A percentile compares a stretch with the other conserved stretches of the same genome.
Conservation (phyloP, 352 stramenopile genomes). For the Globisporangium mamillatum region DNA sequence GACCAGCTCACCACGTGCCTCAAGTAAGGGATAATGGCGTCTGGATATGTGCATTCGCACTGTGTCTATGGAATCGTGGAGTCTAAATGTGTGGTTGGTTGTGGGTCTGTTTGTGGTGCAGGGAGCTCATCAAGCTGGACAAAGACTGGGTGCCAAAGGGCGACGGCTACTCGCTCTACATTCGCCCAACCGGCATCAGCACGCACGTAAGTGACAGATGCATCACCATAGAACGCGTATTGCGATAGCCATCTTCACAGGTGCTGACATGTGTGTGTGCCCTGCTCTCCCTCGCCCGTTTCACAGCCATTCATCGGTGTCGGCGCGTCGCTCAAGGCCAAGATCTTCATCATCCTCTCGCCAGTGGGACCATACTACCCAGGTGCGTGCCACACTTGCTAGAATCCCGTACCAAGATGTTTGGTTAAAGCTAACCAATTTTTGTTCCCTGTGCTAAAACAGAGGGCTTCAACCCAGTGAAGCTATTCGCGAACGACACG, state of each 20-base stretch:
- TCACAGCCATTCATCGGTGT: constrained; percentile 89
- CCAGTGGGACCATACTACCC: constrained; percentile 98
- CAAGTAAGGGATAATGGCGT: constrained; percentile 44
- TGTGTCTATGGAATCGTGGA: neutral
- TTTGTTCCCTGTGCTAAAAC: neutral
- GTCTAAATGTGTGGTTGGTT: neutral
- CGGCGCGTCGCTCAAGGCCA: constrained; percentile 80
- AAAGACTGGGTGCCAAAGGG: constrained; percentile 92
- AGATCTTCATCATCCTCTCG: constrained; percentile 95
- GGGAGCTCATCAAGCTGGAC: constrained; percentile 79
- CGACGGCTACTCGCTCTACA: constrained; percentile 96
- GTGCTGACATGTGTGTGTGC: neutral
- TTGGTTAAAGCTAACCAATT: neutral
- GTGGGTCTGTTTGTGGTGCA: constrained; percentile 5
- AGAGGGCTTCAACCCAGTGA: constrained; percentile 91
- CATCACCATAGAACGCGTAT: too few species aligned
- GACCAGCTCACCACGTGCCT: constrained; percentile 92
- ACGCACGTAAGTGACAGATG: constrained; percentile 48
- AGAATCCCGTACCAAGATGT: too few species aligned
- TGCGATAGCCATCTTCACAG: too few species aligned
- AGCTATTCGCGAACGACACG: constrained; percentile 87
- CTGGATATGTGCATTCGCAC: neutral
- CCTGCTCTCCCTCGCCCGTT: too few species aligned
- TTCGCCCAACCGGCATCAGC: constrained; percentile 93
- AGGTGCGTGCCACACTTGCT: constrained; percentile 4